These are phyloP conservation scores for Monilinia fructigena DNA, from an alignment of 2,329 filamentous ascomycete genomes.

Conservation along the genomic window DNA sequence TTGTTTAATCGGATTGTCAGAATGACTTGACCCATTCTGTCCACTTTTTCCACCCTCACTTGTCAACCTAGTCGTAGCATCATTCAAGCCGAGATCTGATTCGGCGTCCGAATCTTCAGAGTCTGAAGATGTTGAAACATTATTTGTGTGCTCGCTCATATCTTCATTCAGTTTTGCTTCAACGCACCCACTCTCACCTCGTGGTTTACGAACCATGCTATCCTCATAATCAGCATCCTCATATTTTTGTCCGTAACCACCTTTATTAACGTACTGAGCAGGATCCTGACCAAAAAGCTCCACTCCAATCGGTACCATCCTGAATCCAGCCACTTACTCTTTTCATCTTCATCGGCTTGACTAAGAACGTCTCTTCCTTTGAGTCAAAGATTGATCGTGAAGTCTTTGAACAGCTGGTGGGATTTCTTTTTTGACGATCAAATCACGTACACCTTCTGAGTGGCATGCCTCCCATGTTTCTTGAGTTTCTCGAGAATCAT, in stretches of 20 bases:
- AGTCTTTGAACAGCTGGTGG: constrained; percentile 70
- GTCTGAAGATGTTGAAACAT: constrained; percentile 25
- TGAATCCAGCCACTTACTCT: constrained; percentile 73
- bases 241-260: constrained; percentile 16
- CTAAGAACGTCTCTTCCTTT: constrained; percentile 78
- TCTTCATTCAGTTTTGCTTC: constrained; percentile 39
- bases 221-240: constrained; percentile 25
- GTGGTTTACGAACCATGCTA: constrained; percentile 21
- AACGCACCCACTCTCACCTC: constrained; percentile 12
- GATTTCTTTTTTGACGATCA: constrained; percentile 70
- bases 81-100: constrained; percentile 58
- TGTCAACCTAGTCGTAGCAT: constrained; percentile 43
- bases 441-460: constrained; percentile 76
- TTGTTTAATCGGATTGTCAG: constrained; percentile 55
- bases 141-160: constrained; percentile 24
- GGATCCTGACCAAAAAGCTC: constrained; percentile 84
- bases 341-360: constrained; percentile 68
- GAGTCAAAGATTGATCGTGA: constrained; percentile 76
- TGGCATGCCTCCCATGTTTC: constrained; percentile 93
- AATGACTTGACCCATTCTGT: constrained; percentile 26
- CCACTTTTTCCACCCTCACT: constrained; percentile 16
- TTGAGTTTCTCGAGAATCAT: constrained; percentile 86
- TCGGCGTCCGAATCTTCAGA: constrained; percentile 35
- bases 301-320: constrained; percentile 81
- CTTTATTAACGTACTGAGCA: constrained; percentile 37